Evolutionary conservation across 179 eudicot genomes (phyloP).

Genomic region (Silene vulgaris): DNA sequence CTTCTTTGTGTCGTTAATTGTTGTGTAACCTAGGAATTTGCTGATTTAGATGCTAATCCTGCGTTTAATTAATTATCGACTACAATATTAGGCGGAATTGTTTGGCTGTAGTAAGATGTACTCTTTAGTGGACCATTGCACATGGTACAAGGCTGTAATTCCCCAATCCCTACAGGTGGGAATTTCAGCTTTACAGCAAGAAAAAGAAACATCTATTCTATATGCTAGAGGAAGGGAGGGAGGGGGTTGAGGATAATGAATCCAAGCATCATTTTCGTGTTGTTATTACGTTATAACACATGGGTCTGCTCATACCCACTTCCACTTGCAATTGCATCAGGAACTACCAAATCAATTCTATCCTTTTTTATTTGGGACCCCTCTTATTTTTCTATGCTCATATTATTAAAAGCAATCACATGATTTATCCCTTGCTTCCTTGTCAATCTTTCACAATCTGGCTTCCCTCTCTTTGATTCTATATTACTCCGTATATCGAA

Average conservation of each 20-base stretch:
- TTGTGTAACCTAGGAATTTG: not conserved
- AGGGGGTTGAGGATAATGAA: not conserved
- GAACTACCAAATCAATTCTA: conserved; percentile 6
- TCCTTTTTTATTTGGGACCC: too few species aligned
- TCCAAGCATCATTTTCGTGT: not conserved
- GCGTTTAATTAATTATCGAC: too few species aligned
- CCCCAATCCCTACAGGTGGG: not conserved
- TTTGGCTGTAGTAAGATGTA: not conserved
- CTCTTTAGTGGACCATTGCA: conserved; percentile 5
- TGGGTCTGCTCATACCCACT: conserved; percentile 13
- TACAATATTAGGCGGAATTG: too few species aligned
- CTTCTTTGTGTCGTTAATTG: too few species aligned
- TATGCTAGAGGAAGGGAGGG: too few species aligned
- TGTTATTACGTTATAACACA: conserved; percentile 14
- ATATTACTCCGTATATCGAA: not conserved
- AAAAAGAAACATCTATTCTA: too few species aligned
- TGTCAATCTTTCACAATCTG: not conserved
- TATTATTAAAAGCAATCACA: conserved; percentile 12
- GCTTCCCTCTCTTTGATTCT: not conserved
- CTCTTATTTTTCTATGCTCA: not conserved
- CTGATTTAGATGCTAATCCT: too few species aligned
- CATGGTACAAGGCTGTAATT: not conserved
- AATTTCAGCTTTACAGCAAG: conserved; percentile 9
- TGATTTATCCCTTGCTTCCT: conserved; percentile 11
- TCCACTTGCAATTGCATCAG: not conserved